A percentile compares a stretch with the other conserved stretches of the same genome.
Conservation (phyloP, 2,329 filamentous ascomycete genomes). For the Neopestalotiopsis clavispora region DNA sequence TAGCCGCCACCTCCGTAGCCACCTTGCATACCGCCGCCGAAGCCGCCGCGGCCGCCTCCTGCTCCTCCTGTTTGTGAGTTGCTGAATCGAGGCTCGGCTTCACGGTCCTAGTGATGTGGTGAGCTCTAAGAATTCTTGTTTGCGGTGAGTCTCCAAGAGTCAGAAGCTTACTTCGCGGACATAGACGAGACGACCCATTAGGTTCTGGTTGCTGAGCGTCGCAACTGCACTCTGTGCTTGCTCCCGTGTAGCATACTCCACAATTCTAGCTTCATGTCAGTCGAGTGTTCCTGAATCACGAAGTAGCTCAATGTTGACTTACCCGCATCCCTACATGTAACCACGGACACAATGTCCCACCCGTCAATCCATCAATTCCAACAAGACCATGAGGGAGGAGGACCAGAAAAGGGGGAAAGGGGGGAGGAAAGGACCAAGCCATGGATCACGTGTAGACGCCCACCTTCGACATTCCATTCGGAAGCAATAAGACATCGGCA, state of each 20-base stretch:
- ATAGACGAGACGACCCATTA: conserved; percentile 98
- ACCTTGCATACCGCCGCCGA: conserved; percentile 54
- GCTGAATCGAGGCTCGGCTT: conserved; percentile 96
- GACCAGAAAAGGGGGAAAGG: conserved; percentile 56
- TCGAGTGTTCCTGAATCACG: neutral
- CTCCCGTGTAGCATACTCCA: conserved; percentile 99
- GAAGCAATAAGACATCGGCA: conserved; percentile 98
- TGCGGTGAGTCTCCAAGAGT: conserved; percentile 15
- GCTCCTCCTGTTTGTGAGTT: conserved; percentile 68
- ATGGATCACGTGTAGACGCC: conserved; percentile 88
- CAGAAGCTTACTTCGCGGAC: conserved; percentile 81
- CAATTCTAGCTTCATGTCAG: conserved; percentile 71
- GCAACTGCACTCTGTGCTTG: conserved; percentile 97
- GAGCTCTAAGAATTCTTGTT: conserved; percentile 26
- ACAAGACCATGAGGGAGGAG: conserved; percentile 65
- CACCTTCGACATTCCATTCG: conserved; percentile 99
- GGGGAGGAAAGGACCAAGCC: conserved; percentile 72
- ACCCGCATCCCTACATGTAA: conserved; percentile 99
- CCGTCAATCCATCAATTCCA: conserved; percentile 99
- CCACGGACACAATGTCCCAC: conserved; percentile 85
- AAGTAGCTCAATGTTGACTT: conserved; percentile 50
- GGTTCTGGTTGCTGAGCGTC: conserved; percentile 97
- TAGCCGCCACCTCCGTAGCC: conserved; percentile 59
- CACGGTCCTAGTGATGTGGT: conserved; percentile 73
- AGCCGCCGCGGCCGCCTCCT: conserved; percentile 58